Evolutionary conservation across 2,329 filamentous ascomycete genomes (phyloP).

Genomic region (Ascochyta koolunga): DNA sequence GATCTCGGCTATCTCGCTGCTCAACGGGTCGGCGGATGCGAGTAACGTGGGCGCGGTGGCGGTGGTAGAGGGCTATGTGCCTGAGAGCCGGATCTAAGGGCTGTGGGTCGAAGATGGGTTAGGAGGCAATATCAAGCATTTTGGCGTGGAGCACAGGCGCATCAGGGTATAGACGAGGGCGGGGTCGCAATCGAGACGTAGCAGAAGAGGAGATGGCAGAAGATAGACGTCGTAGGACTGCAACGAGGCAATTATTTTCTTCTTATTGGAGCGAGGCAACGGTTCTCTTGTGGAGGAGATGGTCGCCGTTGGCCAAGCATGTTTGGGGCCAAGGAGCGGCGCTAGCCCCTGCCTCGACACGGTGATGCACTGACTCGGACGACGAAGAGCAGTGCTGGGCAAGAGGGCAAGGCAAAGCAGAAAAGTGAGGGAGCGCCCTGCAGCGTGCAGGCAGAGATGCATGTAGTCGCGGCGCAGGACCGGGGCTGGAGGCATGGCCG

Average conservation of each 20-base stretch:
- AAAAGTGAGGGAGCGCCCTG: too few relatives aligned
- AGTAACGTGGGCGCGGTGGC: slow-evolving; percentile 50
- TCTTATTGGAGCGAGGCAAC: too few relatives aligned
- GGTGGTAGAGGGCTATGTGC: slow-evolving; percentile 48
- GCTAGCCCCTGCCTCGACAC: slow-evolving; percentile 12
- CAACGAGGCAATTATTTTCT: too few relatives aligned
- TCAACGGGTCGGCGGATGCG: slow-evolving; percentile 58
- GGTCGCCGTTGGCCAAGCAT: too few relatives aligned
- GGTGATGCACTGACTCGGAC: slow-evolving; percentile 12
- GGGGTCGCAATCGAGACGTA: slow-evolving; percentile 3
- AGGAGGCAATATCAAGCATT: slow-evolving; percentile 21
- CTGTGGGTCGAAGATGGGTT: slow-evolving; percentile 3
- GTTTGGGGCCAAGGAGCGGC: not conserved
- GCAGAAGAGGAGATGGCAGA: slow-evolving; percentile 1
- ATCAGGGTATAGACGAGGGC: slow-evolving; percentile 18
- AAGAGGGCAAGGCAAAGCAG: too few relatives aligned
- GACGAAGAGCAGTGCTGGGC: not conserved
- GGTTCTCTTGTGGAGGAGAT: too few relatives aligned
- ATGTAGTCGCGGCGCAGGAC: not conserved
- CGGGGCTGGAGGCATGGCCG: slow-evolving; percentile 6
- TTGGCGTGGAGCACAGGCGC: slow-evolving; percentile 24
- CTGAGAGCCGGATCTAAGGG: slow-evolving; percentile 39
- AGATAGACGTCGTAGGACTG: too few relatives aligned
- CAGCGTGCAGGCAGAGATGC: too few relatives aligned
- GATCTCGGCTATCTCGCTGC: slow-evolving; percentile 66